Evolutionary conservation across 2,329 filamentous ascomycete genomes (phyloP), one percentile per base, ranked within the genome.

Genomic region (Spiromastix sp.): DNA sequence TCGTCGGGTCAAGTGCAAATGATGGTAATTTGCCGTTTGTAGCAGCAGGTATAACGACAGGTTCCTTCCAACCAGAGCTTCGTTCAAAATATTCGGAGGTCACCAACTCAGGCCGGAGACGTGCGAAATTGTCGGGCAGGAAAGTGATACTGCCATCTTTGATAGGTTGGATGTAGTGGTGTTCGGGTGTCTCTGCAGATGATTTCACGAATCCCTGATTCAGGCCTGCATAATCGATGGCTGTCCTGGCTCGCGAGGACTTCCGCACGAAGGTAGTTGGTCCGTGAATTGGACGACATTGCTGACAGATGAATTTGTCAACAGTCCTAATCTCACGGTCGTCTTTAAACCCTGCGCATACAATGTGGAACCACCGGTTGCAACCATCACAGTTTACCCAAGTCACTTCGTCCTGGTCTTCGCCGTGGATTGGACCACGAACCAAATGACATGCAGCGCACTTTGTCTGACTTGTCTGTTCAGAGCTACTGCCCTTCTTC

Each of bases 381-480:
- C 77, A 81, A 17, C 74, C 76, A 52, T 81, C 76, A 50, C 77
- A 81, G 27, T 70, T 72, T 42, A 81, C 77, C 77, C 77, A 81
- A 10, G 65, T 64, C 38, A 63, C 60, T 41, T 66, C 61, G 36
- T 72, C 66, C 43, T 78, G 71, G 39, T 67, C 62, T 15, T 59
- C 58, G 8, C 61, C 64, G 21, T 66, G 65, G 15, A 62, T 54
- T 22, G 68, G 64, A 33, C 70, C 66, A 13, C 73, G 67, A 30
- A 69, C 61, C 37, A 71, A 65, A 26, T 71, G 66, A 49, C 75
- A 80, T 17, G 67, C 65, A 21, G 70, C 71, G 48, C 75, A 79
- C 62, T 48, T 60, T 64, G 47, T 65, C 60, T 54, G 66, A 44
- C 43, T 47, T 37, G 49, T 45, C 44, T 60, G 48, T 32, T 46